A percentile compares a stretch with the other conserved stretches of the same genome.
Conservation (phyloP, 345 rosid species). For the Ceriops tagal region DNA sequence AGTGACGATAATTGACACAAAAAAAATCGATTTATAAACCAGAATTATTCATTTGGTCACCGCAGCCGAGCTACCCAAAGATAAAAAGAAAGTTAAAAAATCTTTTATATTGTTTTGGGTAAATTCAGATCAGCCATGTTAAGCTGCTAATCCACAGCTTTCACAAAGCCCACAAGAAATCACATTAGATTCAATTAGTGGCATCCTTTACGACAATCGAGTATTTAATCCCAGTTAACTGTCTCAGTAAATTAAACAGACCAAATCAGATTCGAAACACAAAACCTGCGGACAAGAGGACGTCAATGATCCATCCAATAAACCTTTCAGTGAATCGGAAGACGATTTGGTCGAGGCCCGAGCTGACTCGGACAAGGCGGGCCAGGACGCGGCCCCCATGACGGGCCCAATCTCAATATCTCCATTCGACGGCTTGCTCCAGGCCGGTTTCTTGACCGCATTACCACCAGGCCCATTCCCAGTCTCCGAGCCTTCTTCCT, state of each 20-base stretch:
- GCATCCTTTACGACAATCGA: not conserved
- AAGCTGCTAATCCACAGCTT: too few species aligned
- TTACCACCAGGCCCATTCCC: constrained; percentile 38
- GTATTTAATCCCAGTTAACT: not conserved
- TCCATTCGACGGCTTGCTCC: constrained; percentile 71
- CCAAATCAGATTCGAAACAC: not conserved
- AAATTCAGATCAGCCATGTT: too few species aligned
- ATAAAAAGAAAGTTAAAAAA: too few species aligned
- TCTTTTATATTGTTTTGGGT: too few species aligned
- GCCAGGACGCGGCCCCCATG: constrained; percentile 66
- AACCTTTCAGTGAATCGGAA: constrained; percentile 40
- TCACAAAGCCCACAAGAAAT: not conserved
- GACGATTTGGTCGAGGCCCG: constrained; percentile 42
- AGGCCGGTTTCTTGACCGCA: constrained; percentile 61
- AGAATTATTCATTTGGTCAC: too few species aligned
- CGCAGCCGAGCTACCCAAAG: too few species aligned
- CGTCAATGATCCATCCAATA: constrained; percentile 44
- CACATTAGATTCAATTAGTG: not conserved
- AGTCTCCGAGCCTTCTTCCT: constrained; percentile 38
- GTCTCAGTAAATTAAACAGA: not conserved
- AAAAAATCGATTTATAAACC: too few species aligned
- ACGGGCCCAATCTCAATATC: constrained; percentile 47
- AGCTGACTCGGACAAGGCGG: constrained; percentile 56
- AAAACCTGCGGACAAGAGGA: constrained; percentile 39
- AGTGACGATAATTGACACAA: too few species aligned